Conservation (phyloP, 495 filamentous ascomycete species). For the Annulohypoxylon bovei region DNA sequence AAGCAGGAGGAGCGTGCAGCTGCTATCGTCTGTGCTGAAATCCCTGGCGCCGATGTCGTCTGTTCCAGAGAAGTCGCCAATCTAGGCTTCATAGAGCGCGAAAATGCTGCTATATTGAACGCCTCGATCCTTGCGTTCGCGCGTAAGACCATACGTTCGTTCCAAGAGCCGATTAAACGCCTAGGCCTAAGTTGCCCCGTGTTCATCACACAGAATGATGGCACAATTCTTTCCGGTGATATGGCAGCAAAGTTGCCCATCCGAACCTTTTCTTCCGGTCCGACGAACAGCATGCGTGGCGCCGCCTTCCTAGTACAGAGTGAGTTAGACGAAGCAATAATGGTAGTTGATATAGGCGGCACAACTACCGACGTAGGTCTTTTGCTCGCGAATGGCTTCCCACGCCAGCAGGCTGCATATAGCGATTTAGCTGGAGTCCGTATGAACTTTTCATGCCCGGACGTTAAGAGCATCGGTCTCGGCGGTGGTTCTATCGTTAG, state of each 20-base stretch:
- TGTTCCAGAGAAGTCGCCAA: conserved; percentile 60
- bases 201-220: conserved; percentile 67
- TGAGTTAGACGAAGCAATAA: conserved; percentile 48
- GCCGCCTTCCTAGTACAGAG: conserved; percentile 60
- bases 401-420: conserved; percentile 64
- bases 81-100: conserved; percentile 64
- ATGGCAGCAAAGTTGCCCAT: conserved; percentile 63
- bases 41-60: conserved; percentile 60
- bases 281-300: conserved; percentile 67
- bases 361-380: conserved; percentile 66
- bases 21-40: conserved; percentile 53
- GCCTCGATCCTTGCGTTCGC: conserved; percentile 63
- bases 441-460: conserved; percentile 64
- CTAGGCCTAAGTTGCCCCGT: conserved; percentile 61
- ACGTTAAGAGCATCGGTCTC: conserved; percentile 63
- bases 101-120: conserved; percentile 67
- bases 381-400: conserved; percentile 63
- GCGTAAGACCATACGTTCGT: conserved; percentile 58
- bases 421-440: conserved; percentile 62
- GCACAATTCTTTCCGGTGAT: conserved; percentile 60
- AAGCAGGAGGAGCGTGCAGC: conserved; percentile 60
- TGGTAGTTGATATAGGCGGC: conserved; percentile 64
- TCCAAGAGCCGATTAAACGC: conserved; percentile 56
- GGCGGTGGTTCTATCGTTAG: conserved; percentile 64
- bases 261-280: conserved; percentile 62